Evolutionary conservation across 2,329 filamentous ascomycete species (phyloP), one percentile per base, ranked within the genome.

Genomic region (Plenodomus lindquistii): DNA sequence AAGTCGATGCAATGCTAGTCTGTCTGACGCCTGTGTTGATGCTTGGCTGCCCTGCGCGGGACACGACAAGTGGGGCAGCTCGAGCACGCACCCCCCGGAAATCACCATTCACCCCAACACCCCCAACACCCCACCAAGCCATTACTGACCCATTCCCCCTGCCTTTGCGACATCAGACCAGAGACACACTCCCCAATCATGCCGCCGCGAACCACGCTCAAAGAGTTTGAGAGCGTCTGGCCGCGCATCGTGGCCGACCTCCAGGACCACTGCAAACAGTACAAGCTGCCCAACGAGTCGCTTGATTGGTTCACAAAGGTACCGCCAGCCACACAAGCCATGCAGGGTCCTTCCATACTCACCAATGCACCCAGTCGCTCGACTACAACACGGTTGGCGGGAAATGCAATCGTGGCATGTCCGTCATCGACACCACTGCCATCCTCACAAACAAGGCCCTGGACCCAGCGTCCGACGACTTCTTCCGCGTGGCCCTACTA

Each of bases 361-460:
- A 66, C 49, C 38, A 18, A 15, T 13, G 15, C 15, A 44, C 24
- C 18, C 65, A 97, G 91, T 87, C 83, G 54, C 82, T 97, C 66
- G 83, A 92, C 70, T 82, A 85, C 77, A 99, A 99, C 78, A 85
- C 90, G 6, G 79, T 94, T 44, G 94, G 94, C 63, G 94, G 94
- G 71, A 99, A 99, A 81, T 96, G 92, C 80, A 99, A 99, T 79
- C 91, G 94, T 69, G 94, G 94, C 77, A 95, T 99, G 85, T 97
- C 92, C 40, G 93, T 97, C 52, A 88, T 94, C 60, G 94, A 99
- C 77, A 94, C 91, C 39, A 86, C 87, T 58, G 87, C 90, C 58
- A 80, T 94, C 65, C 85, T 97, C 55, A 83, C 92, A 68, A 81
- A 84, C 66, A 78, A 81, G 62, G 78, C 88, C 46, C 85, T 97